Evolutionary conservation across 495 filamentous ascomycete genomes (phyloP).

Genomic region (Neurospora intermedia): DNA sequence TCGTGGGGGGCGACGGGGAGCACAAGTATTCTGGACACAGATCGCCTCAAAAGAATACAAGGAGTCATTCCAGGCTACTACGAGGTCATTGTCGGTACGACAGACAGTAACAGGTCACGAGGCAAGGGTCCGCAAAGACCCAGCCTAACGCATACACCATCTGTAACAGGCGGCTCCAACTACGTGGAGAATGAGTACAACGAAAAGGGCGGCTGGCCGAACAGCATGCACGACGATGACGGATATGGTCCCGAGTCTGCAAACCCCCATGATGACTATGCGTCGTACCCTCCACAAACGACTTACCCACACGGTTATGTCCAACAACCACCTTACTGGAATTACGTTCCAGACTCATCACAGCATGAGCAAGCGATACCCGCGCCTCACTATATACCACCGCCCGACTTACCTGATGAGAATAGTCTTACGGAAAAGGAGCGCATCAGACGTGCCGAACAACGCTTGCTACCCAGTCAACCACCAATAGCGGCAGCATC

Average conservation of each 20-base stretch:
- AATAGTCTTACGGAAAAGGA: constrained; percentile 57
- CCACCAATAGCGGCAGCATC: constrained; percentile 41
- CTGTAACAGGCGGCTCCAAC: constrained; percentile 3
- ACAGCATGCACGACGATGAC: constrained; percentile 2
- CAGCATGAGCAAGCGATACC: constrained; percentile 12
- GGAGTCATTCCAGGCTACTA: constrained; percentile 74
- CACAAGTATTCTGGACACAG: constrained; percentile 78
- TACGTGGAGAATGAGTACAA: constrained; percentile 1
- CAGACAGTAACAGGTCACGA: constrained; percentile 58
- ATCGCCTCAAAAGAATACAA: constrained; percentile 74
- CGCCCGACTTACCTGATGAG: constrained; percentile 42
- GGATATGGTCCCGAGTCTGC: constrained; percentile 8
- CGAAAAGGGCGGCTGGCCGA: constrained; percentile 10
- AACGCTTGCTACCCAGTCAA: constrained; percentile 58
- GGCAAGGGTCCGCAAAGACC: constrained; percentile 35
- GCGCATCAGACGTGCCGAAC: constrained; percentile 54
- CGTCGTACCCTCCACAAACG: constrained; percentile 9
- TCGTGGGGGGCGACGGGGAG: constrained; percentile 39
- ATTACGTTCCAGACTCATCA: constrained; percentile 2
- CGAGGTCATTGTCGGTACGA: constrained; percentile 80
- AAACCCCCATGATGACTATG: constrained; percentile 15
- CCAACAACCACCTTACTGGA: constrained; percentile 17
- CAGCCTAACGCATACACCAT: constrained; percentile 13
- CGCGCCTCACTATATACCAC: constrained; percentile 34
- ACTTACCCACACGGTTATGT: constrained; percentile 1